Percentiles rank a stretch among this genome's conserved stretches.
phyloP scores from a whole-genome alignment of 2,329 filamentous ascomycete genomes.

The Incumbomyces lentus region DNA sequence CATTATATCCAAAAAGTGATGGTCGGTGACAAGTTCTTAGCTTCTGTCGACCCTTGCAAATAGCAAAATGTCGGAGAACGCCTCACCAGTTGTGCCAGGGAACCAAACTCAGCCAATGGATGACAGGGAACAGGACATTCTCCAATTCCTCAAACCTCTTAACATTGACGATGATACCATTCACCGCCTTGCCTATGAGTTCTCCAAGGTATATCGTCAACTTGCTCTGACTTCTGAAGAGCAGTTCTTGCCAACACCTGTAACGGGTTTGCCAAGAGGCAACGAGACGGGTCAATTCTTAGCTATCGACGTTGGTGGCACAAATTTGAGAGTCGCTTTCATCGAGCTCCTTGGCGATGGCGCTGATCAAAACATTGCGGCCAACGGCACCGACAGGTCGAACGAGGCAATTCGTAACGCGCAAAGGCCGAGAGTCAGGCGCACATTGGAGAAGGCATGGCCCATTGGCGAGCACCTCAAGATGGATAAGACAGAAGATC shows the following conservation, averaged over 20 bases:
- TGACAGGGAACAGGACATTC: conserved; percentile 27
- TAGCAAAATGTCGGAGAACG: conserved; percentile 18
- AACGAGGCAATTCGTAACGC: conserved; percentile 36
- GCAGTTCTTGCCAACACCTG: conserved; percentile 39
- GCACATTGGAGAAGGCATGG: conserved; percentile 61
- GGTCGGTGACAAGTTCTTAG: background rate
- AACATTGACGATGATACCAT: conserved; percentile 31
- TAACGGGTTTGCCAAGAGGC: conserved; percentile 38
- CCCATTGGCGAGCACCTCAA: conserved; percentile 64
- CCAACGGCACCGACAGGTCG: conserved; percentile 26
- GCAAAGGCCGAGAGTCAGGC: conserved; percentile 43
- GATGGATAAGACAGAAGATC: conserved; percentile 59
- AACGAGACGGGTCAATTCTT: conserved; percentile 45
- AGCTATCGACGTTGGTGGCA: conserved; percentile 48
- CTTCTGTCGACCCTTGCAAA: background rate
- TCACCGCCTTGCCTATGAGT: conserved; percentile 37
- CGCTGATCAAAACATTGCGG: conserved; percentile 22
- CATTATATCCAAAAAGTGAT: background rate
- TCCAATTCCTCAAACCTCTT: conserved; percentile 33
- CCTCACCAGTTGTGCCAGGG: conserved; percentile 15
- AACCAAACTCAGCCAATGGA: conserved; percentile 19
- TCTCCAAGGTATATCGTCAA: conserved; percentile 35
- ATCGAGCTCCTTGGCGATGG: conserved; percentile 42
- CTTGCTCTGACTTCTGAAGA: conserved; percentile 35
- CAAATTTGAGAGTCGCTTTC: conserved; percentile 46